Percentiles rank a stretch among this genome's conserved stretches.
Evolutionary conservation across 164 flowering plant species (phyloP).

Genomic region (Piper betle): DNA sequence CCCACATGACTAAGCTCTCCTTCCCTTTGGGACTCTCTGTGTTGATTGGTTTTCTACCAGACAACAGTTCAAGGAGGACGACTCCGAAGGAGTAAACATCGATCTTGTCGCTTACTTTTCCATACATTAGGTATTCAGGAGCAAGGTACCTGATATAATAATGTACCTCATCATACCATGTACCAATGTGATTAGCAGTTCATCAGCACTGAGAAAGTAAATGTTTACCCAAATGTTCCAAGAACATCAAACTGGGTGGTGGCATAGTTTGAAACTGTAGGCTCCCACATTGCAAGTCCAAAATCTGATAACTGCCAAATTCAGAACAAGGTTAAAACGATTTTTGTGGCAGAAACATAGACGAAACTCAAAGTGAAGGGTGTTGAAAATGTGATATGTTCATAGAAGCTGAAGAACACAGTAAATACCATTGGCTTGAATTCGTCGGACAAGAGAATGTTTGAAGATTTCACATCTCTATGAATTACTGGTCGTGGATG

Average conservation of each 20-base stretch:
- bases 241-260: slow-evolving; percentile 59
- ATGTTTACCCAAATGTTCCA: slow-evolving; percentile 63
- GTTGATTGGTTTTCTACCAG: slow-evolving; percentile 68
- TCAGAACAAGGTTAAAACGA: not conserved
- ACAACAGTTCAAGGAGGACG: slow-evolving; percentile 72
- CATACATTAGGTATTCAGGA: slow-evolving; percentile 94
- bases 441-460: slow-evolving; percentile 63
- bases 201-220: not conserved
- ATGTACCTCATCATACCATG: not conserved
- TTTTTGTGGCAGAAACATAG: not conserved
- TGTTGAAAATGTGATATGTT: not conserved
- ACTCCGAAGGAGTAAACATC: slow-evolving; percentile 93
- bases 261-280: slow-evolving; percentile 31
- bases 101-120: slow-evolving; percentile 83
- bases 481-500: slow-evolving; percentile 59
- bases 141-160: slow-evolving; percentile 42
- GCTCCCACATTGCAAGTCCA: slow-evolving; percentile 93
- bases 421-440: slow-evolving; percentile 62
- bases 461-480: slow-evolving; percentile 88
- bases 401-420: not conserved
- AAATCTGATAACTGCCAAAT: slow-evolving; percentile 69
- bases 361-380: not conserved
- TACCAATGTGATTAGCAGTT: not conserved
- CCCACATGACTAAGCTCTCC: slow-evolving; percentile 93
- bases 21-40: slow-evolving; percentile 44